Base-by-base conservation (phyloP, 306 rosid genomes). In the Adenanthera pavonina region DNA sequence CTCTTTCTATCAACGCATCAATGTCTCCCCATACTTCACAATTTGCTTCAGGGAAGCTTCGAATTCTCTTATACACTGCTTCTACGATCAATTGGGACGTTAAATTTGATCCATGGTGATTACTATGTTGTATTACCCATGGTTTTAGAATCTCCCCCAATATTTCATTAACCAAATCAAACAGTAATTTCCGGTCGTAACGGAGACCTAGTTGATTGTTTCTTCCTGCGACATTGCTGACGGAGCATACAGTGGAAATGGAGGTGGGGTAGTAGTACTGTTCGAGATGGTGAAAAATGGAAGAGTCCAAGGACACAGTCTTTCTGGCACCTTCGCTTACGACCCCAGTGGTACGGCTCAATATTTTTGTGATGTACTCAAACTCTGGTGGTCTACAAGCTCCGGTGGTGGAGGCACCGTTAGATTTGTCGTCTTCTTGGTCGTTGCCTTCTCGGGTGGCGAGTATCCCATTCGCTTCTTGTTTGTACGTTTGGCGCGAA, bases 1-100 rank as follows among this genome's bases (percentile, higher is more conserved):
- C 95, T 54, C 76, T 72, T 33, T 91, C 98, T 4, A 96, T 82
- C 68, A 96, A 72, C 19, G 68, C 91, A 61, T 93, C 97, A 14
- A 96, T 86, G 80, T 96, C 99, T 73, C 93, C 98, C 1, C 92
- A 77, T 8, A 88, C 89, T 69, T 78, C 87, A 48, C 98, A 96
- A 36, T 89, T 82, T 19, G 89, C 90, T 17, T 85, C 30, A 16
- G 94, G 94, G 40, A 88, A 91, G 35, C 86, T 88, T 77, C 84
- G 56, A 33, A 93, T 77, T 82, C 80, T 91, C 51, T 64, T 44
- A 52, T 92, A 89, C 81, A 96, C 75, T 0, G 69, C 78, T 49
- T 91, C 89, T 12, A 81, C 88, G 6, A 85, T 52, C 75, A 75
- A 30, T n/a, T 81, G 75, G 46, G 88, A 48, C 36, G 89, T 88